phyloP scores from a whole-genome alignment of 2,329 filamentous ascomycete genomes.

The Teratosphaeria zuluensis region DNA sequence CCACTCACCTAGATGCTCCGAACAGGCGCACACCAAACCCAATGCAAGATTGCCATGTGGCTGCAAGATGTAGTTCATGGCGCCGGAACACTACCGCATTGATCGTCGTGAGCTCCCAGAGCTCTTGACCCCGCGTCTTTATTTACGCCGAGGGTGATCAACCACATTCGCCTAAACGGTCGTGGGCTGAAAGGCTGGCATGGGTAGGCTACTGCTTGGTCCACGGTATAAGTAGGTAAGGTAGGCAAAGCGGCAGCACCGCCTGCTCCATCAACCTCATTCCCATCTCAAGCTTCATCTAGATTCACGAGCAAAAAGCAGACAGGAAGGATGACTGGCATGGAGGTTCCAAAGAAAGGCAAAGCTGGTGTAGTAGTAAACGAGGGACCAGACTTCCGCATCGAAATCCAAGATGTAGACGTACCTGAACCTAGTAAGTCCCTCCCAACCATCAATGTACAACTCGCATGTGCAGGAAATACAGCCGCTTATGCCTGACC shows the following conservation, averaged over 20 bases:
- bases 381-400: slow-evolving; percentile 39
- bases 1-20: no score
- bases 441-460: slow-evolving; percentile 3
- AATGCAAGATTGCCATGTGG: not conserved
- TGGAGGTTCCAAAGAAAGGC: slow-evolving; percentile 38
- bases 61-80: not conserved
- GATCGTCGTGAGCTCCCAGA: not conserved
- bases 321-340: slow-evolving; percentile 10
- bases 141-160: not conserved
- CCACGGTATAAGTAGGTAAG: not conserved
- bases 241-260: not conserved
- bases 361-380: slow-evolving; percentile 44
- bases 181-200: not conserved
- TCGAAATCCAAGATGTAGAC: slow-evolving; percentile 40
- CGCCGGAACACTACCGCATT: not conserved
- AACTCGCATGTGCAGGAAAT: not conserved
- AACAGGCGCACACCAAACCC: not conserved
- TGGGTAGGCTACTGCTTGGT: not conserved
- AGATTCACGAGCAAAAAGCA: not conserved
- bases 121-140: not conserved
- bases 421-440: slow-evolving; percentile 40
- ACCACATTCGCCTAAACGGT: not conserved
- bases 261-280: not conserved
- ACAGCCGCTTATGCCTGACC: not conserved
- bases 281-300: not conserved